Evolutionary conservation across 306 rosid genomes (phyloP).

Genomic region (Citrullus colocynthis): DNA sequence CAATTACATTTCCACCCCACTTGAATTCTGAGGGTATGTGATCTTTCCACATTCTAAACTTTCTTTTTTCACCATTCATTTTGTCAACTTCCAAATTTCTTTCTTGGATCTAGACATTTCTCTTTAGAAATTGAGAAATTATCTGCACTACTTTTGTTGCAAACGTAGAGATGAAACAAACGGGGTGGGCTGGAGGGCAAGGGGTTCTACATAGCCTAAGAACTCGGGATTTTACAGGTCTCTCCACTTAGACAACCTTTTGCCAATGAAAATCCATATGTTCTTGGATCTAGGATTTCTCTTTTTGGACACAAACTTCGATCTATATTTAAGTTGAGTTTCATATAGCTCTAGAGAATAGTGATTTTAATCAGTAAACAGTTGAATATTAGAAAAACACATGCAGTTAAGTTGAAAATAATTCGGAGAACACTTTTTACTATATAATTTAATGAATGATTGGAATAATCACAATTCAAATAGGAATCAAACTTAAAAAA

Average conservation of each 20-base stretch:
- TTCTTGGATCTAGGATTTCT: background rate
- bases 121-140: background rate
- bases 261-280: background rate
- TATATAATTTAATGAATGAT: background rate
- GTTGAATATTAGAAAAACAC: background rate
- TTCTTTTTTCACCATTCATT: background rate
- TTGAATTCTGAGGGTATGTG: background rate
- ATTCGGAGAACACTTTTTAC: background rate
- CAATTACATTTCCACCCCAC: slow-evolving; percentile 2
- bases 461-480: background rate
- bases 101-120: background rate
- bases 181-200: background rate
- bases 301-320: background rate
- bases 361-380: background rate
- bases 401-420: background rate
- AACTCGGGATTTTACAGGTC: background rate
- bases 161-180: background rate
- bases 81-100: background rate
- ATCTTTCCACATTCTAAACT: background rate
- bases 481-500: background rate
- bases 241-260: background rate
- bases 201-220: background rate
- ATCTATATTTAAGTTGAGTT: background rate
- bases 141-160: background rate
- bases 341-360: background rate